Evolutionary conservation across 129 eudicot genomes (phyloP), one percentile per base, ranked within the genome.

Genomic region (Flaveria brownii): DNA sequence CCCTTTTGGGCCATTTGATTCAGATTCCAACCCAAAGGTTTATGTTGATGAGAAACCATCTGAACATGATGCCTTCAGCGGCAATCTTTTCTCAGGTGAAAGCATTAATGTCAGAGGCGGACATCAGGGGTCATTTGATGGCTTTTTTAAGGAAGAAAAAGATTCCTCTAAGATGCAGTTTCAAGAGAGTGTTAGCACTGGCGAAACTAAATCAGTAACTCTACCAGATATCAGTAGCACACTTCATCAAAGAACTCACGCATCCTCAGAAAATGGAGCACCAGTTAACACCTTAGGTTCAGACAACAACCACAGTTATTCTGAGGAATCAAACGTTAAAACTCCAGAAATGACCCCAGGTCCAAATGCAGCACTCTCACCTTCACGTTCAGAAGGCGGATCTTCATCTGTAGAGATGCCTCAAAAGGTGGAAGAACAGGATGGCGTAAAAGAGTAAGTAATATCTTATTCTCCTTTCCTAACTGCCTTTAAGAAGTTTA

Each of bases 361-460:
- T 62, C 68, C 45, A 47, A 71, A 72, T 59, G 85, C 51, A 57
- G 25, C 17, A 43, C 50, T 76, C 17, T 79, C 77, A 23, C 77
- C 80, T 49, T 75, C 70, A 77, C 78, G 70, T 56, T 81, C 82
- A 43, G 89, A 85, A 47, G 82, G 87, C 20, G 81, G 75, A 54
- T 74, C 85, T 50, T 82, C 88, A 2, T 66, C 79, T 23, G 82
- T 80, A 56, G 82, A 80, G 73, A 76, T 79, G 66, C 82, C 89
- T 9, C 74, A 71, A 14, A 76, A 69, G 54, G 64, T 39, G 56
- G 84, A 79, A 60, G 76, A 50, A 41, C n/a, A 43, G 75, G 61
- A 25, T 49, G 77, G 25, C 23, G 25, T 18, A 39, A 72, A 79
- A 65, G 80, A 45, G 89, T 82, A 75, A 55, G 86, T 79, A 28